Base-by-base conservation (phyloP, 495 filamentous ascomycete genomes). In the Tricharina praecox region DNA sequence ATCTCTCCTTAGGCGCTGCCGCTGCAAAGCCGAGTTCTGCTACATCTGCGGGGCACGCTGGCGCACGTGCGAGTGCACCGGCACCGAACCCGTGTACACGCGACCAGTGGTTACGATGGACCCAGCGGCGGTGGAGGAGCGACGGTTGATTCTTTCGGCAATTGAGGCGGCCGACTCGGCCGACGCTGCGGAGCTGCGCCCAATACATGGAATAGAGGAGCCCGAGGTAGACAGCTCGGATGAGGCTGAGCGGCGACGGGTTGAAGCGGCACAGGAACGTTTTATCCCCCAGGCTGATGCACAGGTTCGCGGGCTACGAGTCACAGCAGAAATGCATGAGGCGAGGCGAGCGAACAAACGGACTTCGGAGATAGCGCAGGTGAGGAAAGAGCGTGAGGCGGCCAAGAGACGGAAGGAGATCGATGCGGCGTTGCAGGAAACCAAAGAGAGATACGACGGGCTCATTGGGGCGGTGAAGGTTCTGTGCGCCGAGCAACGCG, bases 21-120 rank as follows among this genome's bases (percentile, higher is more conserved):
- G 75, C 49, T 87, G 83, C 57, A 74, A 69, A 39, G 81, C 80
- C 25, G 73, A 85, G 51, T 86, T 85, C 59, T 90, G 83, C 66
- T 81, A 83, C 71, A 68, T 78, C 28, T 90, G 83, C 53, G 83
- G 78, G 5, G 51, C 57, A 15, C 73, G 74, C 50, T 86, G 82
- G 82, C 85, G 82, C 62, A 76, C 72, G 0, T 90, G 83, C 58
- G 23, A 41, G 19, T 55, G 53, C 21, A 43, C 10, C 21, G 39
- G 39, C 18, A 19, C 7, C 10, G 39, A 25, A 43, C 7, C 19
- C 7, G 13, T 32, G 28, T 18, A 18, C 5, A 37, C 8, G 5
- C 7, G 34, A 11, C 7, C 34, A 5, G 8, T 4, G 15, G 7
- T 37, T 5, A 18, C 16, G 16, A 37, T 37, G 8, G 34, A 37